These are phyloP conservation scores for Verticillium isaacii DNA, from an alignment of 2,329 filamentous ascomycete genomes.

Conservation along the genomic window DNA sequence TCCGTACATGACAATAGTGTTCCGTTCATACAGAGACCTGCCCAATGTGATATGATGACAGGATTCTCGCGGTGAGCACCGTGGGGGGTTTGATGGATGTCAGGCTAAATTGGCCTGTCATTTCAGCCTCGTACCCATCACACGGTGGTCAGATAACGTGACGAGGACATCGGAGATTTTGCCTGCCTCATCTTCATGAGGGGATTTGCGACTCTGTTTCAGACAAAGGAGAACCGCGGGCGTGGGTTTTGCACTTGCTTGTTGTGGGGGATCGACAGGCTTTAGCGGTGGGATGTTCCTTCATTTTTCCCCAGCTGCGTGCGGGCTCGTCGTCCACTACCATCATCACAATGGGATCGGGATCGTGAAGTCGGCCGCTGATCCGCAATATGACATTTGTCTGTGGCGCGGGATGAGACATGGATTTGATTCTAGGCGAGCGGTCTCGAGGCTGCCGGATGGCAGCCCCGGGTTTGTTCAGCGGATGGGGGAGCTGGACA, in stretches of 20 bases:
- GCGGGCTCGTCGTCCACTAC: neutral
- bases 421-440: neutral
- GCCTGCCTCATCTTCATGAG: neutral
- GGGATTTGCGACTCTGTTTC: neutral
- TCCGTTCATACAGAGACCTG: neutral
- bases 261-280: neutral
- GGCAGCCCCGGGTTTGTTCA: neutral
- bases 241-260: neutral
- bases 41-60: neutral
- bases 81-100: neutral
- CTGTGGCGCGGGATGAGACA: neutral
- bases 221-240: neutral
- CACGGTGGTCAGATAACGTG: neutral
- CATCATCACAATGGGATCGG: neutral
- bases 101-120: neutral
- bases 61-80: neutral
- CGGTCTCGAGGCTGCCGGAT: neutral
- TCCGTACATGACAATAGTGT: neutral
- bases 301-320: neutral
- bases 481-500: neutral
- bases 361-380: neutral
- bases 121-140: neutral
- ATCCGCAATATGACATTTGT: neutral
- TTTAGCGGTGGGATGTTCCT: neutral
- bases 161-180: neutral